These are phyloP conservation scores for Neophaeococcomyces aloes DNA, from an alignment of 2,329 filamentous ascomycete species.

Conservation along the genomic window DNA sequence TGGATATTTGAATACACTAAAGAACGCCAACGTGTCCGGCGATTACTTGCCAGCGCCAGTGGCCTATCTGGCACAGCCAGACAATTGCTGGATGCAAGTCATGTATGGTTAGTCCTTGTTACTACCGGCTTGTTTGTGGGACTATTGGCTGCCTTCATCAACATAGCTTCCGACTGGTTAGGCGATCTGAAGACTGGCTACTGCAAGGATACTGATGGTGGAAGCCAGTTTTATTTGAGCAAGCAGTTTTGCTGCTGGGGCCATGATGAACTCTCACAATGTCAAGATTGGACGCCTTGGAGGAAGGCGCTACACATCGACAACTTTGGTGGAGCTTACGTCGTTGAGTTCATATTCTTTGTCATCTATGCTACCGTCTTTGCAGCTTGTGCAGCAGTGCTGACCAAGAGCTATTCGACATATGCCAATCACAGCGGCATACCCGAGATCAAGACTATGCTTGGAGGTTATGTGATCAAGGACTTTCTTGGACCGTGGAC, in stretches of 20 bases:
- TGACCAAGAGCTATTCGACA: conserved; percentile 74
- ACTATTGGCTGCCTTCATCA: conserved; percentile 74
- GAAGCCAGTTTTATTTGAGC: conserved; percentile 83
- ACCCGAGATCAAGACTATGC: conserved; percentile 90
- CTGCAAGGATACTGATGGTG: conserved; percentile 65
- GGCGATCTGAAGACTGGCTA: conserved; percentile 85
- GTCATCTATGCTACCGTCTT: conserved; percentile 73
- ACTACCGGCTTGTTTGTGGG: conserved; percentile 77
- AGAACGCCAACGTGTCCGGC: conserved; percentile 77
- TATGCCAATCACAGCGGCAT: conserved; percentile 94
- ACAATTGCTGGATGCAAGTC: conserved; percentile 69
- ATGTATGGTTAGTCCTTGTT: conserved; percentile 84
- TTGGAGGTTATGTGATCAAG: conserved; percentile 87
- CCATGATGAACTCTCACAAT: conserved; percentile 69
- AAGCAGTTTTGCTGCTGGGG: conserved; percentile 89
- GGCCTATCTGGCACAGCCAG: conserved; percentile 64
- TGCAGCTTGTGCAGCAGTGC: conserved; percentile 62
- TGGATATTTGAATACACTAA: conserved; percentile 99
- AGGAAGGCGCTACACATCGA: conserved; percentile 58
- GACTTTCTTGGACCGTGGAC: conserved; percentile 84
- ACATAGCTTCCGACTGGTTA: conserved; percentile 85
- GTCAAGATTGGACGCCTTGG: conserved; percentile 81
- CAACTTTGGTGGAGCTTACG: conserved; percentile 60
- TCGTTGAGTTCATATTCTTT: conserved; percentile 81
- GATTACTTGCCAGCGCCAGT: conserved; percentile 53